Base-by-base conservation (phyloP, 2,329 filamentous ascomycete species). In the Chaetothyriales sp. region DNA sequence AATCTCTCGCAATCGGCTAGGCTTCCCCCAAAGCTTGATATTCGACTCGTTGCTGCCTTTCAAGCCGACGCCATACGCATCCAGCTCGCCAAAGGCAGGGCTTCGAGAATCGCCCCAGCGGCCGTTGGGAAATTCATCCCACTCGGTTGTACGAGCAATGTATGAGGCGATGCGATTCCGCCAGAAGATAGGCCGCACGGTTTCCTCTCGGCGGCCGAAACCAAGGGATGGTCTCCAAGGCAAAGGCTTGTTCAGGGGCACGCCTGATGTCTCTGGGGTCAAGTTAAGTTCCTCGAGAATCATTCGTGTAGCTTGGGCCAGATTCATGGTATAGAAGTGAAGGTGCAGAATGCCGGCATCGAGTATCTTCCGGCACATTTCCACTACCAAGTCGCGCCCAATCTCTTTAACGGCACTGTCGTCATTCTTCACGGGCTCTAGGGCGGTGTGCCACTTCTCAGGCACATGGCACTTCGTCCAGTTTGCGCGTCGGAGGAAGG, bases 241-340 rank as follows among this genome's bases (percentile, higher is more conserved):
- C 15, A 98, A 76, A n/a, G 88, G 79, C 62, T 92, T 90, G 66
- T 90, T 86, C 49, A 88, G 73, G 2, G 89, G 87, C 26, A 83
- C 81, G 55, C 84, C 80, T 18, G 58, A 59, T 6, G 79, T 73
- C 18, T 84, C 84, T 1, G 92, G 90, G 47, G 86, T 77, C 68
- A 95, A 79, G 49, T 81, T 75, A 20, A 98, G 75, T 66, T 95
- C 89, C 61, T 96, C 89, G 12, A 98, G 77, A 20, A 98, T 81
- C 83, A 95, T 89, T 60, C 84, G 83, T 1, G 90, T 95, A 48
- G 92, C 86, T 67, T 94, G 87, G 9, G 88, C 90, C 18, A 98
- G 76, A 69, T 98, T 98, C 92, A 98, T 98, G 54, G 92, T 98
- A 73, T 98, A 98, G 69, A 98, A 98, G 68, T 98, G 92, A 57